phyloP scores from a whole-genome alignment of 441 rosid species.

The Gossypium lobatum region DNA sequence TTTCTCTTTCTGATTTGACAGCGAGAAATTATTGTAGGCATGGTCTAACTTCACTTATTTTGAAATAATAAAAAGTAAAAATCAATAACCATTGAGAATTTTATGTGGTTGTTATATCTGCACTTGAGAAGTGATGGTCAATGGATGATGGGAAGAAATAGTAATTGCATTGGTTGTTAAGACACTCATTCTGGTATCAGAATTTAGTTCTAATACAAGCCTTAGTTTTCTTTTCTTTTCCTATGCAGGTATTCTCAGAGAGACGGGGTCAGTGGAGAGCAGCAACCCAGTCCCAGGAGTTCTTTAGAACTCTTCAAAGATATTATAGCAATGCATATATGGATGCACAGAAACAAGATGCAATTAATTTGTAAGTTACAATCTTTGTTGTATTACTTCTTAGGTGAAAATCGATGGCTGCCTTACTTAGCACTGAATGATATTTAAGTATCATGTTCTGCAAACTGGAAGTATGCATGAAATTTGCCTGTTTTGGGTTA shows the following conservation, averaged over 20 bases:
- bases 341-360: conserved; percentile 97
- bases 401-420: background rate
- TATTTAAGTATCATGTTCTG: background rate
- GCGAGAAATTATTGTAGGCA: background rate
- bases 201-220: background rate
- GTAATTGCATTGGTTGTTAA: background rate
- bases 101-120: background rate
- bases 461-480: background rate
- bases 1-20: background rate
- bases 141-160: background rate
- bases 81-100: background rate
- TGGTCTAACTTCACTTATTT: background rate
- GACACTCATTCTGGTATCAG: background rate
- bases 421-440: background rate
- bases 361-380: conserved; percentile 74
- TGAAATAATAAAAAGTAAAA: background rate
- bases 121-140: background rate
- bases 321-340: conserved; percentile 93
- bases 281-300: conserved; percentile 98
- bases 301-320: conserved; percentile 94
- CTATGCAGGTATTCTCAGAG: conserved; percentile 72
- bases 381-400: conserved; percentile 7
- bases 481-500: background rate
- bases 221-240: conserved; percentile 6
- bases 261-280: conserved; percentile 99